Evolutionary conservation across 2,329 filamentous ascomycete genomes (phyloP), one percentile per base, ranked within the genome.

Genomic region (Aspergillus eucalypticola): DNA sequence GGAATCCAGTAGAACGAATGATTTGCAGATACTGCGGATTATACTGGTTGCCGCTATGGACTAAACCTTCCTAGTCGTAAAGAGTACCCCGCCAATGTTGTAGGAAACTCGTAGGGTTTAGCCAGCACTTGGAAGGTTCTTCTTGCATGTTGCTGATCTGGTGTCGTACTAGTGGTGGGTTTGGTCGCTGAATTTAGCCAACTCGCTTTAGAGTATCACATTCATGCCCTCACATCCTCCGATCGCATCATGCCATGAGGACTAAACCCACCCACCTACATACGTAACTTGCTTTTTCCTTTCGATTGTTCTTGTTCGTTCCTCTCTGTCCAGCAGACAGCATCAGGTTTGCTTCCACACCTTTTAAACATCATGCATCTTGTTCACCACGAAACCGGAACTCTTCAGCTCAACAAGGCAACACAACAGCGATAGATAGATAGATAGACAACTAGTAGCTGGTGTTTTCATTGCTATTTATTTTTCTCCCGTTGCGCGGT

Each of bases 11-110:
- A 51, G 44, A 41, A 41, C 42, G 32, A 50, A 56, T 60, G 59
- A 60, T 58, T 58, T 58, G 50, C 55, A 54, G 54, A 49, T 50
- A 54, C 49, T 58, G 59, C 32, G 42, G 49, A 38, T 23, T 55
- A 55, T 35, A 35, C 32, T 35, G 32, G 32, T 5, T 15, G 32
- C 11, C 11, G 11, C 11, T 35, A 35, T 11, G 32, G 11, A 35
- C 32, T 35, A 15, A 35, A 35, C 32, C 32, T 35, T 35, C 32
- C 11, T 35, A 35, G 32, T 35, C 32, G 32, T 35, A 13, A 35
- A 35, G 11, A 35, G 32, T 39, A 38, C 29, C 50, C 35, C 42
- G 53, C 42, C 35, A 29, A 50, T 32, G 19, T 50, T 10, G 25
- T 35, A 35, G 32, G 15, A 32, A 11, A 2, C 4, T 15, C 32